Evolutionary conservation across 805 yeast genomes (phyloP).

Genomic region (Lipomyces starkeyi): DNA sequence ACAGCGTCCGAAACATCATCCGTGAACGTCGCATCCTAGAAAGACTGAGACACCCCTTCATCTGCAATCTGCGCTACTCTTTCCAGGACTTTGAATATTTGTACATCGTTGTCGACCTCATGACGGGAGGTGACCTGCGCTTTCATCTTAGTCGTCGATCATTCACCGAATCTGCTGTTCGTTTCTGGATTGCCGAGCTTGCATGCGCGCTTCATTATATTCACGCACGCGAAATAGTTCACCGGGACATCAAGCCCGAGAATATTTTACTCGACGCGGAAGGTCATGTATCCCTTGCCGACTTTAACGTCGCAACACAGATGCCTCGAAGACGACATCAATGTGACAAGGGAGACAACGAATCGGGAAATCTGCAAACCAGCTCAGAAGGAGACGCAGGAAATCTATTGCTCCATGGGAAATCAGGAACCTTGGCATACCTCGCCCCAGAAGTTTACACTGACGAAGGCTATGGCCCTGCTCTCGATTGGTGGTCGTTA

Average conservation of each 20-base stretch:
- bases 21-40: conserved; percentile 43
- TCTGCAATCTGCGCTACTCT: conserved; percentile 43
- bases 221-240: conserved; percentile 29
- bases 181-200: conserved; percentile 43
- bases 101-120: conserved; percentile 42
- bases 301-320: conserved; percentile 53
- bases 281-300: conserved; percentile 67
- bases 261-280: conserved; percentile 62
- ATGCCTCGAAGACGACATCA: not conserved
- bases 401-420: conserved; percentile 28
- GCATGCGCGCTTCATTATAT: conserved; percentile 43
- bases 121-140: conserved; percentile 45
- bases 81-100: conserved; percentile 41
- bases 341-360: not conserved
- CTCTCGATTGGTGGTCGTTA: conserved; percentile 47
- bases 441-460: conserved; percentile 44
- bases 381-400: not conserved
- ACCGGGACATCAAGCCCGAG: conserved; percentile 39
- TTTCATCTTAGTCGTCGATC: conserved; percentile 39
- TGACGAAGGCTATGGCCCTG: conserved; percentile 38
- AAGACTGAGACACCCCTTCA: conserved; percentile 40
- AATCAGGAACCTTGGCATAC: conserved; percentile 42
- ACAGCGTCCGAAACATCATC: conserved; percentile 33
- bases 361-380: not conserved
- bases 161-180: conserved; percentile 41